Conservation (phyloP, 768 basidiomycete species). For the Mycena vitilis region DNA sequence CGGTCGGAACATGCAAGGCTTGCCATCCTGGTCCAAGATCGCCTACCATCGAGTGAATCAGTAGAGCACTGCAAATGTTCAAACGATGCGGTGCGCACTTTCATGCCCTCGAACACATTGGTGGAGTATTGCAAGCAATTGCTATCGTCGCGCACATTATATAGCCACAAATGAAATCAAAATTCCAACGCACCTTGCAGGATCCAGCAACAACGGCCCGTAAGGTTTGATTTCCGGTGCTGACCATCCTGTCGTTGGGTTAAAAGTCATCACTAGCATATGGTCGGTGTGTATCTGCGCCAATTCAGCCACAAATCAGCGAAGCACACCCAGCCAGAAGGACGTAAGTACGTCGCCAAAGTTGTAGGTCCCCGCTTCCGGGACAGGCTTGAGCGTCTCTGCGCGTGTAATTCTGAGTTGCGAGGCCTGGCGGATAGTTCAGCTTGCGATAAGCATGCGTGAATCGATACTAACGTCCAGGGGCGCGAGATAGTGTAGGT, state of each 20-base stretch:
- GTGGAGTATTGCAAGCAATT: constrained; percentile 90
- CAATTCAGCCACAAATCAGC: constrained; percentile 8
- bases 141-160: constrained; percentile 37
- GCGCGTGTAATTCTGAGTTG: constrained; percentile 62
- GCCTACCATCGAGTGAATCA: constrained; percentile 54
- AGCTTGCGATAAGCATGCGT: too few relatives aligned
- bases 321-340: background rate
- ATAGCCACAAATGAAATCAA: background rate
- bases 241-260: constrained; percentile 75
- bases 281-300: constrained; percentile 76
- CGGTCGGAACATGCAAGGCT: constrained; percentile 83
- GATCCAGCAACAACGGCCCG: constrained; percentile 75
- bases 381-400: constrained; percentile 62
- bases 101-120: constrained; percentile 91
- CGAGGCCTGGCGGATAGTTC: constrained; percentile 56
- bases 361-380: constrained; percentile 56
- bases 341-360: constrained; percentile 66
- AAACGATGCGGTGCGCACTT: constrained; percentile 43
- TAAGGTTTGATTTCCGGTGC: constrained; percentile 82
- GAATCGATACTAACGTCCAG: too few relatives aligned
- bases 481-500: too few relatives aligned
- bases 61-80: background rate
- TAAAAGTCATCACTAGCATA: constrained; percentile 78
- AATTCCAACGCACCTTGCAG: constrained; percentile 57
- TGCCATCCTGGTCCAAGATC: constrained; percentile 77